A percentile compares a stretch with the other conserved stretches of the same genome.
These are phyloP conservation scores for Boletellus sp. DNA, from an alignment of 768 basidiomycete genomes.

Conservation along the genomic window DNA sequence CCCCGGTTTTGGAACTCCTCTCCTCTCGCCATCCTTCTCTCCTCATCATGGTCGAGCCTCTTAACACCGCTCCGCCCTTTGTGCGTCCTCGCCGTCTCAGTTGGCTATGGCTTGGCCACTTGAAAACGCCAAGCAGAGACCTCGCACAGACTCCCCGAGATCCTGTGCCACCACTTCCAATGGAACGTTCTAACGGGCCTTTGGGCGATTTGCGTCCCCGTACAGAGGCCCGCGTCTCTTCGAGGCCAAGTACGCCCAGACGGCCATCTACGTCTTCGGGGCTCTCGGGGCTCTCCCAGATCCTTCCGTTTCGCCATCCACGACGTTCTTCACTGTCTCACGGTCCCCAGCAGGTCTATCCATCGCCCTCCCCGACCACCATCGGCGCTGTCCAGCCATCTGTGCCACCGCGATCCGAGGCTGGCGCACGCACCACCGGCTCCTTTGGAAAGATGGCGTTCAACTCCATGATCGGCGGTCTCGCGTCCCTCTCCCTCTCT, in stretches of 20 bases:
- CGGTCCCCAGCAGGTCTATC: slow-evolving; percentile 18
- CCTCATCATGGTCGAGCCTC: slow-evolving; percentile 23
- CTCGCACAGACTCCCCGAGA: slow-evolving; percentile 10
- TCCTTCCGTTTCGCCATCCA: slow-evolving; percentile 24
- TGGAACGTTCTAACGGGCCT: slow-evolving; percentile 11
- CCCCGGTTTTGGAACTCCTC: slow-evolving; percentile 11
- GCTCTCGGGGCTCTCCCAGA: slow-evolving; percentile 15
- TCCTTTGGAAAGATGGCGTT: slow-evolving; percentile 65
- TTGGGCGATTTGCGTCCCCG: not conserved
- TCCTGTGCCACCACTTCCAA: slow-evolving; percentile 15
- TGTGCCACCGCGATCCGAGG: slow-evolving; percentile 32
- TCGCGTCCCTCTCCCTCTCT: slow-evolving; percentile 61
- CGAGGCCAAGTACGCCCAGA: slow-evolving; percentile 20
- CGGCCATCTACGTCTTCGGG: slow-evolving; percentile 19
- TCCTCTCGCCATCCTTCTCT: slow-evolving; percentile 10
- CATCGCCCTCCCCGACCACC: slow-evolving; percentile 1
- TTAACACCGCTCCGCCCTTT: not conserved
- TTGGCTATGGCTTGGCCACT: slow-evolving; percentile 29
- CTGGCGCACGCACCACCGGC: slow-evolving; percentile 35
- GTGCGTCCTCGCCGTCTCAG: slow-evolving; percentile 21
- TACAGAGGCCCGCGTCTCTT: slow-evolving; percentile 8
- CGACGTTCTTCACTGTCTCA: slow-evolving; percentile 16
- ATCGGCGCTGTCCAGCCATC: slow-evolving; percentile 7
- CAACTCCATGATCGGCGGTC: slow-evolving; percentile 66
- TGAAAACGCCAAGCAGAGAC: slow-evolving; percentile 21